Evolutionary conservation across 352 stramenopile species (phyloP).

Genomic region (Salisapilia sapeloensis): DNA sequence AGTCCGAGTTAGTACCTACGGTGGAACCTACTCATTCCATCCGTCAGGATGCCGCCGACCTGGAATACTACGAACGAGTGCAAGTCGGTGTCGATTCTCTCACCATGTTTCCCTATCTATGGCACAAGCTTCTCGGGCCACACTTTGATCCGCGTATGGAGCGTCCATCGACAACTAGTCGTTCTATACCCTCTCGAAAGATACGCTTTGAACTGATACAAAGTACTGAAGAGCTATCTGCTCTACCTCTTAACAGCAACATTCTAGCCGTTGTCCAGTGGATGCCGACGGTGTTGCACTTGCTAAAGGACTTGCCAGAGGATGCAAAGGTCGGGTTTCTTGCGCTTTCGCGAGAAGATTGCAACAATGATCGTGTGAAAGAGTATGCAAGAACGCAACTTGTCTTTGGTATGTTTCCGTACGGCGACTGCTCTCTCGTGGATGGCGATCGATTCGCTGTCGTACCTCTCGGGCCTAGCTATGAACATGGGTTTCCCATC

Average conservation of each 20-base stretch:
- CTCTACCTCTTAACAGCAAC: conserved; percentile 15
- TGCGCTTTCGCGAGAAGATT: conserved; percentile 28
- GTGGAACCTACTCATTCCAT: no score
- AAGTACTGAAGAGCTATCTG: conserved; percentile 12
- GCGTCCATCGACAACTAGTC: conserved; percentile 5
- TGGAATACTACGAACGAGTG: no score
- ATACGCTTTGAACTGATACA: conserved; percentile 22
- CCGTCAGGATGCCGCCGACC: no score
- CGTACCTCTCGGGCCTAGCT: conserved; percentile 30
- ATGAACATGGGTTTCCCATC: conserved; percentile 38
- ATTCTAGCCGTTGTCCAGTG: conserved; percentile 8
- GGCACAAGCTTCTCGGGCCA: conserved; percentile 28
- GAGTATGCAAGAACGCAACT: conserved; percentile 11
- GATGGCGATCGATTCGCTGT: conserved; percentile 26
- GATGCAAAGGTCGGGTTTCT: conserved; percentile 19
- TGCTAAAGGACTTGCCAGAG: conserved; percentile 7
- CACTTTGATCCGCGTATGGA: conserved; percentile 18
- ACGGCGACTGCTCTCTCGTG: conserved; percentile 40
- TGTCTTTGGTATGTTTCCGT: conserved; percentile 36
- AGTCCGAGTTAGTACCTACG: conserved; percentile 12
- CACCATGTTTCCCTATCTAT: conserved; percentile 40
- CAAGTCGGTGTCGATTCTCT: conserved; percentile 20
- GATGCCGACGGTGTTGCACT: conserved; percentile 16
- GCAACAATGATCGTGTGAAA: conserved; percentile 21
- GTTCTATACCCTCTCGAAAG: conserved; percentile 8